phyloP scores from a whole-genome alignment of 1,284 basidiomycete genomes.

The Heterobasidion annosum region DNA sequence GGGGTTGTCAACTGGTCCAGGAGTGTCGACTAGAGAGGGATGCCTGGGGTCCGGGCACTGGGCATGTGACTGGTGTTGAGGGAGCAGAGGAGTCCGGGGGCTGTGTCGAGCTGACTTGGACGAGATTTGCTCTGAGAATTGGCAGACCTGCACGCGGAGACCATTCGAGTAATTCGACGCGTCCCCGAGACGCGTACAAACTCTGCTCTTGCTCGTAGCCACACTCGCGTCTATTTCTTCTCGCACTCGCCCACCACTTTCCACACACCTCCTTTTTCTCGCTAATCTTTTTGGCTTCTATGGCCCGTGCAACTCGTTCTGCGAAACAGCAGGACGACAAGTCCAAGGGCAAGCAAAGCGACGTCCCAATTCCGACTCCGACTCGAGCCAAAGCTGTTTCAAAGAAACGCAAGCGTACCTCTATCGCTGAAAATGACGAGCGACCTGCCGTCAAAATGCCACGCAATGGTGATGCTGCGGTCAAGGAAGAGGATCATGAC shows the following conservation, averaged over 20 bases:
- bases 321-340: conserved; percentile 28
- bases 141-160: conserved; percentile 4
- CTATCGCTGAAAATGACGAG: conserved; percentile 32
- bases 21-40: not conserved
- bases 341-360: conserved; percentile 19
- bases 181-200: not conserved
- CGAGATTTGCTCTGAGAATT: not conserved
- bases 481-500: conserved; percentile 22
- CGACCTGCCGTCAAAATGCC: conserved; percentile 37
- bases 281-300: conserved; percentile 16
- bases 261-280: conserved; percentile 11
- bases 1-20: not conserved
- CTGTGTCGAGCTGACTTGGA: not conserved
- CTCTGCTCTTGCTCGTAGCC: conserved; percentile 8
- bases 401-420: conserved; percentile 62
- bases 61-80: not conserved
- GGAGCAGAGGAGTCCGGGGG: not conserved
- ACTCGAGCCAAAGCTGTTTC: conserved; percentile 21
- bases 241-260: conserved; percentile 7
- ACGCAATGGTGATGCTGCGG: conserved; percentile 26
- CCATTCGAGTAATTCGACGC: not conserved
- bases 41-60: not conserved
- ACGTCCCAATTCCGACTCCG: conserved; percentile 11
- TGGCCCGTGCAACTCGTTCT: conserved; percentile 70
- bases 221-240: not conserved